Evolutionary conservation across 75 land plant genomes (phyloP).

Genomic region (Azolla pinnata): DNA sequence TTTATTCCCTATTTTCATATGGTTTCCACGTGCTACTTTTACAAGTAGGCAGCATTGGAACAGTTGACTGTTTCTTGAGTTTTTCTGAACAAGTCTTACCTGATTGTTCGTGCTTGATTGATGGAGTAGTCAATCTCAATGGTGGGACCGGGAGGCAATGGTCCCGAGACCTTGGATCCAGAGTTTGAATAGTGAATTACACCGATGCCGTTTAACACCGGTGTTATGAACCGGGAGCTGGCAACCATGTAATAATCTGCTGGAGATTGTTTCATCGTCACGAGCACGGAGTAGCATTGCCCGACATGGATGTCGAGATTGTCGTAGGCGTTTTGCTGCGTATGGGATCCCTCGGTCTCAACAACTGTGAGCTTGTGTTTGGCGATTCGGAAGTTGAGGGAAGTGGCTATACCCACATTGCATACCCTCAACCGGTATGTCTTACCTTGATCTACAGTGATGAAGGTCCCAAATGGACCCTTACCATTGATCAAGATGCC

Average conservation of each 20-base stretch:
- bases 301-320: slow-evolving; percentile 79
- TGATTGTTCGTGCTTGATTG: slow-evolving; percentile 60
- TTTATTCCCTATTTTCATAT: too few relatives aligned
- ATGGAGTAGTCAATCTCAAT: slow-evolving; percentile 59
- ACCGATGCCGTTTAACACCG: slow-evolving; percentile 44
- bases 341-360: slow-evolving; percentile 85
- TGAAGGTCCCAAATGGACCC: slow-evolving; percentile 27
- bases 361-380: slow-evolving; percentile 72
- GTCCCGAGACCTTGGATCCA: slow-evolving; percentile 24
- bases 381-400: slow-evolving; percentile 80
- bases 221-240: slow-evolving; percentile 58
- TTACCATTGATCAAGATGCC: slow-evolving; percentile 74
- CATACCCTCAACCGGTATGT: slow-evolving; percentile 76
- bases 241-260: slow-evolving; percentile 71
- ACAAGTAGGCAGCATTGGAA: too few relatives aligned
- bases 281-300: slow-evolving; percentile 68
- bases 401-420: slow-evolving; percentile 65
- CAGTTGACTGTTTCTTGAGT: too few relatives aligned
- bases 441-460: slow-evolving; percentile 64
- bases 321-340: slow-evolving; percentile 50
- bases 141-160: slow-evolving; percentile 62
- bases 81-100: too few relatives aligned
- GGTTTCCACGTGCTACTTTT: too few relatives aligned
- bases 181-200: slow-evolving; percentile 67
- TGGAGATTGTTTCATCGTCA: slow-evolving; percentile 58